Percentiles rank a stretch among this genome's conserved stretches.
These are phyloP conservation scores for Fusarium oligoseptatum DNA, from an alignment of 2,329 filamentous ascomycete genomes.

Conservation along the genomic window DNA sequence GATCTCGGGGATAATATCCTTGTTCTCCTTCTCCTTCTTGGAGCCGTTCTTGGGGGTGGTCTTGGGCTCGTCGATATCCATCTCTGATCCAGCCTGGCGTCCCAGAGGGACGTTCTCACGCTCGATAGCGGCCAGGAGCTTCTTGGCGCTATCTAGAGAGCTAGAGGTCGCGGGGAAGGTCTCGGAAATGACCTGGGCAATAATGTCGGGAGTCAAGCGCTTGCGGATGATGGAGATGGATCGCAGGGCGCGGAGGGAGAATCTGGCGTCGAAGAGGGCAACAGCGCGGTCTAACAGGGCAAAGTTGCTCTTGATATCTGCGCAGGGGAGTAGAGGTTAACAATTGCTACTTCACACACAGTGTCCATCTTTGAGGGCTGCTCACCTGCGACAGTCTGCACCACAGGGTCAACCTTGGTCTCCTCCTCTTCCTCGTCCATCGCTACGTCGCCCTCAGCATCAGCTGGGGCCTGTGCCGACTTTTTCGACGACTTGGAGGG, in stretches of 20 bases:
- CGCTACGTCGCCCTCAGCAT: constrained; percentile 76
- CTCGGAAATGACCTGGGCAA: constrained; percentile 84
- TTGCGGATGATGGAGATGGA: constrained; percentile 97
- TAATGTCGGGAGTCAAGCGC: constrained; percentile 83
- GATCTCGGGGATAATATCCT: constrained; percentile 87
- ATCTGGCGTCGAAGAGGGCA: constrained; percentile 92
- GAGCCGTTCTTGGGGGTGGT: constrained; percentile 63
- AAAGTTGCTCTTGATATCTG: constrained; percentile 97
- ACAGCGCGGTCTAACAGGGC: constrained; percentile 92
- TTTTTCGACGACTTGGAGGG: constrained; percentile 75
- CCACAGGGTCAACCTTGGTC: constrained; percentile 71
- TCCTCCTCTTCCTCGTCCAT: constrained; percentile 74
- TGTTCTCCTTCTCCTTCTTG: constrained; percentile 78
- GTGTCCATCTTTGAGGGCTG: constrained; percentile 7
- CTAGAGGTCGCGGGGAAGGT: constrained; percentile 75
- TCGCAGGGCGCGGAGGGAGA: constrained; percentile 91
- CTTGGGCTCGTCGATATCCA: constrained; percentile 79
- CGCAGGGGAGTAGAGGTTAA: constrained; percentile 36
- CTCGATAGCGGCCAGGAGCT: constrained; percentile 77
- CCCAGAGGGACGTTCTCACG: constrained; percentile 75
- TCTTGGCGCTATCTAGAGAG: constrained; percentile 75
- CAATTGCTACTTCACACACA: constrained; percentile 8
- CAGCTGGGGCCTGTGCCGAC: constrained; percentile 68
- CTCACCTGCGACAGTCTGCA: constrained; percentile 72
- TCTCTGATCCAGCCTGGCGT: constrained; percentile 70